Evolutionary conservation across 768 basidiomycete genomes (phyloP), one percentile per base, ranked within the genome.

Genomic region (Chalciporus piperatus): DNA sequence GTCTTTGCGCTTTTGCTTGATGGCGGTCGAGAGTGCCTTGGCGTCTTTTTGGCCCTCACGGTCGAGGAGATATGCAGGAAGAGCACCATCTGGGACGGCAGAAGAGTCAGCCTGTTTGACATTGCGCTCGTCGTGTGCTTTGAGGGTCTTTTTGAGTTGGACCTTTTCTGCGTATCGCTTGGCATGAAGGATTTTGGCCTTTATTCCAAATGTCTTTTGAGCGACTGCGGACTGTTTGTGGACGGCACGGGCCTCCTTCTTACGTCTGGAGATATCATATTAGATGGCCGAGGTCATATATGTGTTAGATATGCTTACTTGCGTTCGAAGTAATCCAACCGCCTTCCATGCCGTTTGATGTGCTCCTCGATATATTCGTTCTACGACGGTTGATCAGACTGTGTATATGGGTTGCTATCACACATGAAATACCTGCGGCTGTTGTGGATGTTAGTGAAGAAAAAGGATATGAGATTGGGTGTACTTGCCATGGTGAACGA

Each of bases 321-420:
- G 64, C 85, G 82, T 77, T 99, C 97, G 71, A 89, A 94, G 71
- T 96, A 84, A 76, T 99, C 95, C 76, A 98, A 76, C 66, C 94
- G 84, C 59, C 94, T 83, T 67, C 96, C 96, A 82, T 98, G 91
- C 47, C 93, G 87, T 74, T 92, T 94, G 71, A 98, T 95, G 66
- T 92, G 89, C 77, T 99, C 96, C 71, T 98, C 96, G 72, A 99
- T 98, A 71, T 98, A 98, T 70, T 98, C 95, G 79, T 98, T 98
- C 92, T 99, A 57, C 50, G 52, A 51, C 13, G 13, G 20, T 20
- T 4, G 13, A 44, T 63, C 48, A 67, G 61, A 41, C 2, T 37
- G 10, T 25, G n/a, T 32, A 8, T 22, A 30, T 25, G n/a, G 27
- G 13, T 22, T 23, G n/a, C 4, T 52, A 50, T 45, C 6, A 13